Evolutionary conservation across 2,329 filamentous ascomycete genomes (phyloP).

Genomic region (Neoscytalidium dimidiatum): DNA sequence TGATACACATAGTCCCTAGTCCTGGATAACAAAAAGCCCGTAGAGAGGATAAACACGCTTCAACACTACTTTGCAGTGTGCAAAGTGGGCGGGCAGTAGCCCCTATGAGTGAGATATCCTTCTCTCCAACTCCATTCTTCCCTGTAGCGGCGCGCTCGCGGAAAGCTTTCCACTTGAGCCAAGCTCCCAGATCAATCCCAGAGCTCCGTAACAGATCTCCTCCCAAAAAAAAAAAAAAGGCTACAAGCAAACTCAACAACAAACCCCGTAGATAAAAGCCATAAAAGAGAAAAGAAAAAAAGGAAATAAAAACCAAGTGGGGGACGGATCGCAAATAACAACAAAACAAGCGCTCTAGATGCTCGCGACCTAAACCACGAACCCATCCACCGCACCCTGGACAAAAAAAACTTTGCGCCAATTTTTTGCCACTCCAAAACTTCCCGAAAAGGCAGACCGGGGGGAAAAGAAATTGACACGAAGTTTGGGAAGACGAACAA

Average conservation of each 20-base stretch:
- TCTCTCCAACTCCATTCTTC: not conserved
- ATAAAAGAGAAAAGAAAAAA: too few species aligned
- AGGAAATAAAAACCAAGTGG: not conserved
- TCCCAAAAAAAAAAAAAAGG: not conserved
- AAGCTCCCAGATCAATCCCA: not conserved
- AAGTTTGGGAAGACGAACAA: not conserved
- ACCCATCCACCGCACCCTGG: conserved; percentile 1
- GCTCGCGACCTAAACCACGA: conserved; percentile 9
- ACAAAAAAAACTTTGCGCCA: conserved; percentile 13
- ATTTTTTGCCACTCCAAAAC: conserved; percentile 15
- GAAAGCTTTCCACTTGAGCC: not conserved
- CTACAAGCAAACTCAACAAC: not conserved
- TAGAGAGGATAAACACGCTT: not conserved
- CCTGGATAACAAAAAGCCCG: too few species aligned
- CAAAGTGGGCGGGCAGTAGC: not conserved
- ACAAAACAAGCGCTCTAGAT: conserved; percentile 12
- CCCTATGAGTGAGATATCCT: not conserved
- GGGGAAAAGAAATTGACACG: conserved; percentile 9
- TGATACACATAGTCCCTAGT: conserved; percentile 7
- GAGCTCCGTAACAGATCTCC: conserved; percentile 5
- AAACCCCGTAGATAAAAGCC: not conserved
- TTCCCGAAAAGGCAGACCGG: not conserved
- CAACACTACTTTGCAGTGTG: not conserved
- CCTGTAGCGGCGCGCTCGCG: not conserved
- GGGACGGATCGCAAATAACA: not conserved